phyloP scores from a whole-genome alignment of 2,329 filamentous ascomycete genomes.

The Pseudogymnoascus sp. region DNA sequence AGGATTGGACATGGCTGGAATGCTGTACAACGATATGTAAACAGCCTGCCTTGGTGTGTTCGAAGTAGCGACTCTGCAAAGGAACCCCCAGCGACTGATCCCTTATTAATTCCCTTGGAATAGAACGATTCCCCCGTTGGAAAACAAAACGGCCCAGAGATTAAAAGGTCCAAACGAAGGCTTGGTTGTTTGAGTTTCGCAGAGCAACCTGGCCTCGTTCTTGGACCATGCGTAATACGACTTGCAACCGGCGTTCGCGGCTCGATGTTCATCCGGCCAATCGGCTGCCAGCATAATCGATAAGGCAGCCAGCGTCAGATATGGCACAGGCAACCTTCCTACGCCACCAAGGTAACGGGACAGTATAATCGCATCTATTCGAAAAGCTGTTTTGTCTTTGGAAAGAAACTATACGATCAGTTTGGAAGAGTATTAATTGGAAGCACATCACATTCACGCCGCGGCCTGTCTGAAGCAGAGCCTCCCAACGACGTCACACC shows the following conservation, averaged over 20 bases:
- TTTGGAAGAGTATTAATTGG: neutral
- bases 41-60: neutral
- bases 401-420: neutral
- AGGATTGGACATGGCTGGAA: constrained; percentile 42
- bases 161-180: neutral
- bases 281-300: neutral
- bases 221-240: neutral
- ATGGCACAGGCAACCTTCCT: neutral
- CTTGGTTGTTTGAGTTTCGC: neutral
- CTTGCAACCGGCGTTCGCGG: neutral
- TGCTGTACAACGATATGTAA: neutral
- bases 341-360: neutral
- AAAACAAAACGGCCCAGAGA: neutral
- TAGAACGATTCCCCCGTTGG: neutral
- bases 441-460: neutral
- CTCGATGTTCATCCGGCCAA: neutral
- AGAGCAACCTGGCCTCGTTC: neutral
- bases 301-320: neutral
- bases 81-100: neutral
- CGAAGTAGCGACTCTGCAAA: neutral
- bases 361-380: neutral
- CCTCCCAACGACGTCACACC: neutral
- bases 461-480: neutral
- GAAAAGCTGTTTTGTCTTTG: neutral
- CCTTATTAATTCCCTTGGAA: neutral